Conservation (phyloP, 352 stramenopile species). For the Chrysophaeum taylorii region DNA sequence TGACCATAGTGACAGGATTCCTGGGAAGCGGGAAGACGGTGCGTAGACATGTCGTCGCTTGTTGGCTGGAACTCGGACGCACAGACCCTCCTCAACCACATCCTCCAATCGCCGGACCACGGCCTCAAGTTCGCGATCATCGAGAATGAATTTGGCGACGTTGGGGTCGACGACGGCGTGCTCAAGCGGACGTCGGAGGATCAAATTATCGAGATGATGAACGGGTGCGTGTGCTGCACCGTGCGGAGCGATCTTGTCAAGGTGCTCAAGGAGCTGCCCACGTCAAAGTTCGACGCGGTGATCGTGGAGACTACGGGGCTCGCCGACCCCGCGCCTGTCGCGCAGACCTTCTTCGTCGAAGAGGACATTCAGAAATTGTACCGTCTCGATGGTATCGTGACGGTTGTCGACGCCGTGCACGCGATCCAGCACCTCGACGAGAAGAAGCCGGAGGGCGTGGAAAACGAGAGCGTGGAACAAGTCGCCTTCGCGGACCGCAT, state of each 20-base stretch:
- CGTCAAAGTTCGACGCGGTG: conserved; percentile 55
- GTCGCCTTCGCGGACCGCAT: conserved; percentile 84
- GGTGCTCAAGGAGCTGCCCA: conserved; percentile 55
- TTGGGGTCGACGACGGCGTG: conserved; percentile 27
- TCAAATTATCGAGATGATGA: conserved; percentile 89
- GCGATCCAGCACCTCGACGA: conserved; percentile 65
- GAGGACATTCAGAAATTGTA: conserved; percentile 71
- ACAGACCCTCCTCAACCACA: conserved; percentile 87
- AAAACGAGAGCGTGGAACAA: conserved; percentile 74
- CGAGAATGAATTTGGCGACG: conserved; percentile 93
- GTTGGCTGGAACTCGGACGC: too few relatives aligned
- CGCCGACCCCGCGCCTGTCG: conserved; percentile 80
- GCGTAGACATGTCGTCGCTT: too few relatives aligned
- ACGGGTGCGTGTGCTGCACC: conserved; percentile 96
- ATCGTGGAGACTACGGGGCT: conserved; percentile 85
- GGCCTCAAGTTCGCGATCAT: conserved; percentile 87
- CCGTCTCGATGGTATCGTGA: conserved; percentile 87
- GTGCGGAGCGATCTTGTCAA: conserved; percentile 73
- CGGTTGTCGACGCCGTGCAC: conserved; percentile 87
- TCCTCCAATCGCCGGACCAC: conserved; percentile 72
- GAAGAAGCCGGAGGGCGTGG: conserved; percentile 45
- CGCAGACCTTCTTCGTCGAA: conserved; percentile 90
- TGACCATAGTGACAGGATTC: conserved; percentile 85
- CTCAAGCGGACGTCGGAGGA: conserved; percentile 41
- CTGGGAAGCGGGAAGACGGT: conserved; percentile 88